These are phyloP conservation scores for Jatropha multifida DNA, from an alignment of 441 rosid species.

Conservation along the genomic window DNA sequence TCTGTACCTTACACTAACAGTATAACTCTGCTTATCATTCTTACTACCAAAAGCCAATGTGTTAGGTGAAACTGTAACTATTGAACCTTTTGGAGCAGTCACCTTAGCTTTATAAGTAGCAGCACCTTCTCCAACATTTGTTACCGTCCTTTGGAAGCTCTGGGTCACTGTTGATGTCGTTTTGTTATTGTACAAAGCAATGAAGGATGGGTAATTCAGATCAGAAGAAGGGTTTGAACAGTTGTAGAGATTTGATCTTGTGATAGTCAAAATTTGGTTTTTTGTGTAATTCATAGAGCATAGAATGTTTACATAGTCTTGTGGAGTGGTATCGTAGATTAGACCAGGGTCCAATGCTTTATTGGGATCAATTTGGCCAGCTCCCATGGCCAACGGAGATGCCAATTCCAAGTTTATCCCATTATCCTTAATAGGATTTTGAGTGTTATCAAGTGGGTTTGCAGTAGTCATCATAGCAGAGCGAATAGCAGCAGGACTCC, in stretches of 20 bases:
- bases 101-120: constrained; percentile 34
- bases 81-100: constrained; percentile 26
- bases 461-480: constrained; percentile 87
- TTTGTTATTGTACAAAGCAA: constrained; percentile 29
- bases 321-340: constrained; percentile 47
- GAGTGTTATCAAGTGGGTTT: constrained; percentile 42
- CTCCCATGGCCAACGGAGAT: constrained; percentile 46
- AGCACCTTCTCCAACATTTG: constrained; percentile 39
- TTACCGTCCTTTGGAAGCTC: constrained; percentile 34
- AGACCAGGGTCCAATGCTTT: constrained; percentile 52
- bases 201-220: constrained; percentile 56
- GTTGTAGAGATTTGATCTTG: constrained; percentile 31
- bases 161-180: background rate
- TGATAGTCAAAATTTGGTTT: constrained; percentile 38
- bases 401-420: constrained; percentile 28
- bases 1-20: constrained; percentile 17
- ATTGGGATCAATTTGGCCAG: constrained; percentile 51
- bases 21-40: constrained; percentile 36
- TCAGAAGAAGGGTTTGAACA: constrained; percentile 38
- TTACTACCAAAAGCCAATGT: constrained; percentile 30
- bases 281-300: constrained; percentile 44
- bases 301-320: constrained; percentile 43
- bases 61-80: constrained; percentile 30
- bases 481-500: constrained; percentile 79
- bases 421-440: constrained; percentile 37